A percentile compares a stretch with the other conserved stretches of the same genome.
Conservation (phyloP, 495 filamentous ascomycete species). For the Aspergillus heteromorphus region DNA sequence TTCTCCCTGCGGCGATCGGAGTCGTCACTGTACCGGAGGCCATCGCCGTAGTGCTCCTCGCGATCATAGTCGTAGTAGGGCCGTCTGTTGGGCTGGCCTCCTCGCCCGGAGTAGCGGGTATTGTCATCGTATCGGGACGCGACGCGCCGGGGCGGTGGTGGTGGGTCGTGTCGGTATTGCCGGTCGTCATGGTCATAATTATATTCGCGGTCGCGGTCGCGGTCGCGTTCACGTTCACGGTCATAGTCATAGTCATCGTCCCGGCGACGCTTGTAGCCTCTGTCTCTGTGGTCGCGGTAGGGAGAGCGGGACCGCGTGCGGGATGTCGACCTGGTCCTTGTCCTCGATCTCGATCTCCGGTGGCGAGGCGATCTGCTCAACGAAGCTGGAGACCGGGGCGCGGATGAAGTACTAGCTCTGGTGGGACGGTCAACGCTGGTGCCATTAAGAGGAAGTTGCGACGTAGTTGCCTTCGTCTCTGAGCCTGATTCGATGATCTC, state of each 20-base stretch:
- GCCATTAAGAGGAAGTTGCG: slow-evolving; percentile 69
- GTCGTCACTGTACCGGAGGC: slow-evolving; percentile 52
- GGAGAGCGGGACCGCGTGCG: slow-evolving; percentile 39
- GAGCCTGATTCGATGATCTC: slow-evolving; percentile 76
- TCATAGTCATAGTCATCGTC: slow-evolving; percentile 60
- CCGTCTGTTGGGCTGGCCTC: slow-evolving; percentile 21
- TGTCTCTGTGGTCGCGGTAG: slow-evolving; percentile 45
- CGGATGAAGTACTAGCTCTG: slow-evolving; percentile 48
- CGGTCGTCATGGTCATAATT: slow-evolving; percentile 41
- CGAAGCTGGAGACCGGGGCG: slow-evolving; percentile 48
- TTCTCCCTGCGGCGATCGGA: slow-evolving; percentile 56
- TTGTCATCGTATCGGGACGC: slow-evolving; percentile 30
- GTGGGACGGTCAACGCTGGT: slow-evolving; percentile 71
- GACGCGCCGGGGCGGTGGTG: slow-evolving; percentile 36
- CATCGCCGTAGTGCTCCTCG: slow-evolving; percentile 41
- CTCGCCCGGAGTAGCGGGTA: slow-evolving; percentile 25
- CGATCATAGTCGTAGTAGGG: slow-evolving; percentile 66
- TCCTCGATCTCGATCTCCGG: slow-evolving; percentile 38
- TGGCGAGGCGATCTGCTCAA: slow-evolving; percentile 37
- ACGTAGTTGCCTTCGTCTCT: slow-evolving; percentile 68
- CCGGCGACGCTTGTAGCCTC: slow-evolving; percentile 63
- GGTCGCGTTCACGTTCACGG: too few species aligned
- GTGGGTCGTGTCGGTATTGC: slow-evolving; percentile 46
- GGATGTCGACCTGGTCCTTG: slow-evolving; percentile 25
- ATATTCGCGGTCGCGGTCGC: slow-evolving; percentile 52